Conservation (phyloP, 2,329 filamentous ascomycete genomes). For the Endoconidiophora polonica region DNA sequence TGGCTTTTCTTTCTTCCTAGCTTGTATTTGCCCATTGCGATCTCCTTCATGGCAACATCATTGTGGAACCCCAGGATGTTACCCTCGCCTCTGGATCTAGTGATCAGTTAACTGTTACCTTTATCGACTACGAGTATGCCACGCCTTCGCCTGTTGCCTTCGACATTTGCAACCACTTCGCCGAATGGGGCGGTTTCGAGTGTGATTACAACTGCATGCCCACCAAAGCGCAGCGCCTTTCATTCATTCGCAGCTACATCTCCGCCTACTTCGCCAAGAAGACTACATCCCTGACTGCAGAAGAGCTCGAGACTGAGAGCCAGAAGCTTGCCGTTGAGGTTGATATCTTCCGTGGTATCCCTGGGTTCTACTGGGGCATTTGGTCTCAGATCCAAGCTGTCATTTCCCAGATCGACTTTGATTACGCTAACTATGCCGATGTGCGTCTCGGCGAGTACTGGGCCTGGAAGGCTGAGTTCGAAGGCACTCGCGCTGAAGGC, state of each 20-base stretch:
- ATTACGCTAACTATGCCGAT: constrained; percentile 86
- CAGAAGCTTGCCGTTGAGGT: constrained; percentile 62
- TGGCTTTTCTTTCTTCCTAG: constrained; percentile 22
- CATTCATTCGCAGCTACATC: constrained; percentile 75
- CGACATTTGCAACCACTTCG: constrained; percentile 94
- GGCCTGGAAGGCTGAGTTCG: constrained; percentile 66
- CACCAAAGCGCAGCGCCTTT: constrained; percentile 54
- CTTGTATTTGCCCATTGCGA: constrained; percentile 93
- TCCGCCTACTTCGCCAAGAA: constrained; percentile 48
- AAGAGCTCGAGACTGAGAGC: constrained; percentile 44
- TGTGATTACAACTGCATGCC: constrained; percentile 80
- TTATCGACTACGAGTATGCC: constrained; percentile 98
- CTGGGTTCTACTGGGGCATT: constrained; percentile 82
- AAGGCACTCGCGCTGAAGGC: constrained; percentile 40
- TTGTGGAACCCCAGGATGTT: constrained; percentile 43
- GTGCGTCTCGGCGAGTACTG: constrained; percentile 77
- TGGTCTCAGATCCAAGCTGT: constrained; percentile 91
- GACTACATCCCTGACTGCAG: constrained; percentile 15
- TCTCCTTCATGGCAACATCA: constrained; percentile 89
- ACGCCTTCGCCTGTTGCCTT: constrained; percentile 89
- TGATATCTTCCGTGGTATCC: constrained; percentile 72
- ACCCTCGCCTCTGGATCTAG: constrained; percentile 16
- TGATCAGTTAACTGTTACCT: constrained; percentile 40
- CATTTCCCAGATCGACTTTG: constrained; percentile 91
- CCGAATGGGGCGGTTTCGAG: constrained; percentile 94